These are phyloP conservation scores for Metahyphopichia silvanorum DNA, from an alignment of 805 yeast species.

Conservation along the genomic window DNA sequence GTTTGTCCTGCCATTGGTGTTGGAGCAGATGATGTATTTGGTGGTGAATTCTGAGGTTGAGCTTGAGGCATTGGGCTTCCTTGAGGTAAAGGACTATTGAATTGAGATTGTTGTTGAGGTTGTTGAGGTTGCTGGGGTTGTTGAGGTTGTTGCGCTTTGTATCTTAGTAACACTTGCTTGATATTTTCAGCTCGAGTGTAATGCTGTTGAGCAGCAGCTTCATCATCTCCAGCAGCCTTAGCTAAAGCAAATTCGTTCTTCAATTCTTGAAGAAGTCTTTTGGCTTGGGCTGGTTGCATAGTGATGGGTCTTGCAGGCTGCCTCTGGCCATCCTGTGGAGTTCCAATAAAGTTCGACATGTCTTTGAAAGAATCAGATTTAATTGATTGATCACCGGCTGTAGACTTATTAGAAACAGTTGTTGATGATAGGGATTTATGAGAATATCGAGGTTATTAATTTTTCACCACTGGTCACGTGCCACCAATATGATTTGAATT, in stretches of 20 bases:
- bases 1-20: neutral
- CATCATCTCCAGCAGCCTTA: conserved; percentile 55
- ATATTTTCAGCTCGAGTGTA: conserved; percentile 60
- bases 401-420: too few species aligned
- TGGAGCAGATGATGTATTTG: conserved; percentile 2
- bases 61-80: neutral
- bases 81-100: conserved; percentile 6
- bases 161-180: conserved; percentile 56
- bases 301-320: conserved; percentile 17
- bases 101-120: conserved; percentile 16
- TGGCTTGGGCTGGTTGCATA: conserved; percentile 50
- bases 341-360: too few species aligned
- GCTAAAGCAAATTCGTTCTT: conserved; percentile 60
- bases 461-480: too few species aligned
- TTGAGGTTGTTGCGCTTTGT: conserved; percentile 44
- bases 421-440: too few species aligned
- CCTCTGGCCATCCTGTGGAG: too few species aligned
- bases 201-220: conserved; percentile 62
- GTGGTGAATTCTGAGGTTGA: conserved; percentile 4
- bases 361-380: too few species aligned
- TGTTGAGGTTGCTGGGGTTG: conserved; percentile 23
- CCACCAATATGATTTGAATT: too few species aligned
- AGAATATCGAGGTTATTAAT: too few species aligned
- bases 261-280: conserved; percentile 58
- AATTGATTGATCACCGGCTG: too few species aligned